These are phyloP conservation scores for Paraphysoderma sedebokerense DNA, from an alignment of 371 early-diverging fungal species.

Conservation along the genomic window DNA sequence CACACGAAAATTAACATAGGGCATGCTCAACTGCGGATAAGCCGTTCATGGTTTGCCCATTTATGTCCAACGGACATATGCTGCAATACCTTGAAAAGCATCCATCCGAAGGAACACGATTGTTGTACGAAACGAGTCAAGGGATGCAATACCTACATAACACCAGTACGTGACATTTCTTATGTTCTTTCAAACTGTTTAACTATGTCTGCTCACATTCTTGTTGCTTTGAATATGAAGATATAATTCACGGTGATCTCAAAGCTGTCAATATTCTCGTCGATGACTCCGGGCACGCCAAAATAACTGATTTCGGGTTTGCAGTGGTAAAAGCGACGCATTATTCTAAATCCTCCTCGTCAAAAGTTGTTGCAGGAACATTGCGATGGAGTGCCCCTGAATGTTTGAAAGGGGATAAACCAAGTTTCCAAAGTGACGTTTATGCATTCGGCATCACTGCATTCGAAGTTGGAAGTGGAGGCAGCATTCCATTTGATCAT, in stretches of 20 bases:
- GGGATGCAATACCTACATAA: slow-evolving; percentile 5
- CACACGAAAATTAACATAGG: no score
- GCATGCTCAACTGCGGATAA: not conserved
- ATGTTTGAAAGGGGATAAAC: no score
- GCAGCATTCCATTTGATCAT: no score
- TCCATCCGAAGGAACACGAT: not conserved
- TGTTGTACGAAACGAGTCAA: not conserved
- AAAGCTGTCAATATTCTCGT: slow-evolving; percentile 4
- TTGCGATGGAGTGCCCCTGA: slow-evolving; percentile 1
- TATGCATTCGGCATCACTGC: no score
- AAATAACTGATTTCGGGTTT: slow-evolving; percentile 2
- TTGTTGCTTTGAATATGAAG: no score
- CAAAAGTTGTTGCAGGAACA: not conserved
- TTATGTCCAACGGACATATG: not conserved
- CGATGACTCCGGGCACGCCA: not conserved
- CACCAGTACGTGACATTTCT: no score
- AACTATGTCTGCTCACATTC: no score
- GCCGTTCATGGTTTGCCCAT: not conserved
- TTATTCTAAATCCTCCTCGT: no score
- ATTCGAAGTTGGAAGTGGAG: no score
- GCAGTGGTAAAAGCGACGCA: not conserved
- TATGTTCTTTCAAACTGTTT: no score
- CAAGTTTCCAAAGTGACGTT: no score
- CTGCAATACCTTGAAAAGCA: no score
- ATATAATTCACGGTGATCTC: slow-evolving; percentile 3